Base-by-base conservation (phyloP, 1,284 basidiomycete genomes). In the Leccinum pachyderme region DNA sequence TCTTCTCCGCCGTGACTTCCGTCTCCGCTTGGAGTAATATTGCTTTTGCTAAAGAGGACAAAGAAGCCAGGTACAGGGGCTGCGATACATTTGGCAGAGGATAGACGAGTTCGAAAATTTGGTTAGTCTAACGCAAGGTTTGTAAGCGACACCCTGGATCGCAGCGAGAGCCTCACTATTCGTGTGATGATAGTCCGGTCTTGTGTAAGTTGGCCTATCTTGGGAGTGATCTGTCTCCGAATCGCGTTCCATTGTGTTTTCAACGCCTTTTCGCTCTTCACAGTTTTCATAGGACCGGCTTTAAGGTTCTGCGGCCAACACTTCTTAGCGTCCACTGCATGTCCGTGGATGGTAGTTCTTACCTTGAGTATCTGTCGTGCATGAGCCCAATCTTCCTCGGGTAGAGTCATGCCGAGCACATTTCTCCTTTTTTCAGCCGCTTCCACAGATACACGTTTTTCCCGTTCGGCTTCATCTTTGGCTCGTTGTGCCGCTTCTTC, bases 21-120 rank as follows among this genome's bases (percentile, higher is more conserved):
- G 88, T 90, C 74, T 98, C 95, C 7, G 95, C 95, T 77, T 98
- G 97, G 33, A 91, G 81, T 45, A 98, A 84, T 55, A 99, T 84
- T 35, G 87, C 81, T 69, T 98, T 99, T 52, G 92, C 78, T 24
- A 97, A 81, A 22, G 95, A 91, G 25, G 92, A 95, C 25, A 96
- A 81, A 15, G 90, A 80, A 61, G 93, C 92, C 48, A 79, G 73
- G 72, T 95, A 96, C 11, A 87, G 75, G 8, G 71, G 67, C 60
- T 66, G 71, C 24, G 72, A 75, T 60, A 73, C 77, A 8, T 56
- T 76, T 63, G 56, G 72, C 58, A 59, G 68, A 59, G 63, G 73
- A 48, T 64, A 76, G 48, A 81, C 78, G 63, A 82, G 76, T 52
- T 75, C 70, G 41, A 87, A 73, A 15, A 97, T 81, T 59, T 87